Base-by-base conservation (phyloP, 2,329 filamentous ascomycete genomes). In the Aspergillus jensenii region DNA sequence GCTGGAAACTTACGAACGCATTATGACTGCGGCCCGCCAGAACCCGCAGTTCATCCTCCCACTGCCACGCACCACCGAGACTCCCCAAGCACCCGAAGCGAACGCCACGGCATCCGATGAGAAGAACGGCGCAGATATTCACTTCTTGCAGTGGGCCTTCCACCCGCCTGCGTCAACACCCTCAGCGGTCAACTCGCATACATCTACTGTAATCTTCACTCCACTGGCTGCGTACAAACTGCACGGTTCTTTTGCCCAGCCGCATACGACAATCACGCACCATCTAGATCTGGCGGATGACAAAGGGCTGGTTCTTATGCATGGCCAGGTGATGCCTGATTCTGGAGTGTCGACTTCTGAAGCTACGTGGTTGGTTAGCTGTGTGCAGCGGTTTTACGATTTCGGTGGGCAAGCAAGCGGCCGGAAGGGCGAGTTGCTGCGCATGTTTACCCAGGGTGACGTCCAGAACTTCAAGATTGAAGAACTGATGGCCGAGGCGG, bases 131-230 rank as follows among this genome's bases (percentile, higher is more conserved):
- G 91, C 92, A 47, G 95, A 98, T 75, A 92, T 99, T 46, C 95
- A 99, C 77, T 96, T 96, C 75, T 77, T 99, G 61, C 93, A 99
- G 76, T 99, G 96, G 91, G 90, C 90, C 0, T 97, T 96, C 76
- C 93, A 96, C 59, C 82, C 87, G 0, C 79, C 81, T 3, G 76
- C 82, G 2, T 69, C 68, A 19, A 60, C 66, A 6, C 63, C 68
- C 1, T 59, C 64, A 5, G 55, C 68, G 1, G 78, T 76, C 21
- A 78, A 79, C 56, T 83, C 82, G 17, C 78, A 82, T 59, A 88
- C 87, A 3, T 85, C 84, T 59, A 91, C 89, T 0, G 88, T 98
- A 6, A 86, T 99, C 35, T 98, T 99, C 78, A 99, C 95, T 0
- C 90, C 95, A 70, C 82, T 99, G 33, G 93, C 91, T 15, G 91